Base-by-base conservation (phyloP, 768 basidiomycete species). In the Serendipita vermifera region DNA sequence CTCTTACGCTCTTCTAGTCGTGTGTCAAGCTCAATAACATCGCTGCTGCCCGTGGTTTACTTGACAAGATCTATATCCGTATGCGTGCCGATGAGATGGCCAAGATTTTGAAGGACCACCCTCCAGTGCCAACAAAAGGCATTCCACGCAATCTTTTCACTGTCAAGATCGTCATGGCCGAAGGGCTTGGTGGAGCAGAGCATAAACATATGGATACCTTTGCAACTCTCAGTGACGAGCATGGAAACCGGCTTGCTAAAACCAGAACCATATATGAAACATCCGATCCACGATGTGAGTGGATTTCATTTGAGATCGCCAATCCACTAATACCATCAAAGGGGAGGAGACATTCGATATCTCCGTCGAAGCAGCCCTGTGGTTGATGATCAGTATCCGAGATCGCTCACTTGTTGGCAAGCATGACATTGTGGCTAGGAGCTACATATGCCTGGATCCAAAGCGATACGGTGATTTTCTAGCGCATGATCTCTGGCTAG, bases 1-100 rank as follows among this genome's bases (percentile, higher is more conserved):
- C 39, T 17, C 3, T 35, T 51, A 55, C 22, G 38, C 2, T 32
- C 9, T 48, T 29, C 11, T 62, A 94, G 71, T 91, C 90, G 0
- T 97, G 93, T 64, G 88, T 99, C 66, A 97, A 97, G 73, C 77
- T 98, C 53, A 99, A 99, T 74, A 97, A 97, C 68, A 82, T 98
- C 60, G 92, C 93, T 62, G 85, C 89, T 9, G 91, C 93, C 1
- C 81, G 92, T 29, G 81, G 81, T 59, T 75, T 96, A 43, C 76
- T 99, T 59, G 96, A 99, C 67, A 88, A 86, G 59, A 86, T 98
- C 78, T 98, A 97, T 68, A 82, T 77, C 53, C 85, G 90, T 63
- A 82, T 96, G 75, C 78, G 92, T 57, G 90, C 84, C 0, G 96
- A 99, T 71, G 82, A 82, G 64, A 77, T 92, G 57, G 77, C 84